Base-by-base conservation (phyloP, 371 early-diverging fungal species). In the Syncephalastrum monosporum region DNA sequence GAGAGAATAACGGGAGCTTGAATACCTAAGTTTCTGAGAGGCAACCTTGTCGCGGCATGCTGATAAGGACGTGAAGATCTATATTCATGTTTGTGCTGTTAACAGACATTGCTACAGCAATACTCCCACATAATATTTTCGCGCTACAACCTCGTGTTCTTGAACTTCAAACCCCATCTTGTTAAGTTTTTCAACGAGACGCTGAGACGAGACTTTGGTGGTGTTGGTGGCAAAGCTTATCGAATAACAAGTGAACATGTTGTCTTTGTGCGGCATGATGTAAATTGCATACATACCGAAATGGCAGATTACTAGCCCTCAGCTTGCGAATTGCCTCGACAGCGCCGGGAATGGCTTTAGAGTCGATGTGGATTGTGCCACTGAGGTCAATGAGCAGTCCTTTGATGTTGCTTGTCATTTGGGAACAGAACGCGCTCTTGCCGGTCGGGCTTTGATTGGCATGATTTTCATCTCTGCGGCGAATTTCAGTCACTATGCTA, bases 361-460 rank as follows among this genome's bases (percentile, higher is more conserved):
- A 68, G 55, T 91, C 92, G 21, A 94, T 80, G 53, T 92, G 93
- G 23, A 94, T 71, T 0, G 89, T 87, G 23, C 94, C 94, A 56
- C 88, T 88, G 10, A 91, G 75, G 58, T 93, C 94, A 33, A 92
- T 85, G 46, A 92, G 75, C 6, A 90, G 71, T 14, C 84, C 92
- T 65, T 71, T 76, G 10, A 75, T 48, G 7, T 24, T 27, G 24
- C 25, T 23, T 45, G 43, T 25, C 59, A 47, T 46, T 50, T 23
- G 23, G 38, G 38, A 33, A 12, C 38, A 33, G 38, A 15, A 42
- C 43, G 41, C 29, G 41, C 17, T 43, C 14, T 42, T 19, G 8
- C 8, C 10, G 6, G 23, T 1, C 17, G 17, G 38, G 8, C 10
- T 48, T 48, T 13, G 5, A 19, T 19, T 19, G 7, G 48, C 48